Evolutionary conservation across 257 asterid species (phyloP).

Genomic region (Jacaranda copaia): DNA sequence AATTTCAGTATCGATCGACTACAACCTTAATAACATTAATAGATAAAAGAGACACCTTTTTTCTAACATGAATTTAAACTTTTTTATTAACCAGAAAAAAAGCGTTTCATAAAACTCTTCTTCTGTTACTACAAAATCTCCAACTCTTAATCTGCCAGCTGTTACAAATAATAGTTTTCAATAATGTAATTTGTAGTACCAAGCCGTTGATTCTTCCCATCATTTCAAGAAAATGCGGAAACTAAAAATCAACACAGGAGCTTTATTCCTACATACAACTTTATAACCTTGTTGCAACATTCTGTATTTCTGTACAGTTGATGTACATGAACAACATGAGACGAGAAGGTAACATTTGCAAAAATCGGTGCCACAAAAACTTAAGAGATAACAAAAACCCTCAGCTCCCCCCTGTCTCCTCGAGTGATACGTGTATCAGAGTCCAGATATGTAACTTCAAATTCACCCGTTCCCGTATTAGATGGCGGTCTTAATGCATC

Average conservation of each 20-base stretch:
- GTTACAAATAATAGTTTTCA: too few relatives aligned
- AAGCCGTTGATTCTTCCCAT: background rate
- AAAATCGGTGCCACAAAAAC: background rate
- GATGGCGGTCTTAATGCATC: constrained; percentile 76
- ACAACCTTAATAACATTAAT: too few relatives aligned
- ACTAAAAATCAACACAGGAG: background rate
- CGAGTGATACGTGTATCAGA: constrained; percentile 81
- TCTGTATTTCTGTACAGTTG: constrained; percentile 11
- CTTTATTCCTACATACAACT: constrained; percentile 21
- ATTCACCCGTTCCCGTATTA: constrained; percentile 78
- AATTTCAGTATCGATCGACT: too few relatives aligned
- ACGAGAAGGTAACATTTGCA: background rate
- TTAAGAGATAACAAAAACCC: constrained; percentile 85
- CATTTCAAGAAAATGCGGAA: background rate
- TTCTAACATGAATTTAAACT: too few relatives aligned
- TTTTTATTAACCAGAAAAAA: too few relatives aligned
- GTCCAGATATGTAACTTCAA: constrained; percentile 86
- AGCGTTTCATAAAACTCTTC: background rate
- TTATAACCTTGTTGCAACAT: background rate
- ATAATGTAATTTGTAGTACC: background rate
- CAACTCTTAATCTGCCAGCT: too few relatives aligned
- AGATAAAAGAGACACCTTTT: too few relatives aligned
- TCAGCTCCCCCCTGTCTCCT: constrained; percentile 87
- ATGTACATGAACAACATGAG: constrained; percentile 14
- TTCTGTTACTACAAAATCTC: background rate